Evolutionary conservation across 2,329 filamentous ascomycete genomes (phyloP), one percentile per base, ranked within the genome.

Genomic region (Metarhizium robertsii): DNA sequence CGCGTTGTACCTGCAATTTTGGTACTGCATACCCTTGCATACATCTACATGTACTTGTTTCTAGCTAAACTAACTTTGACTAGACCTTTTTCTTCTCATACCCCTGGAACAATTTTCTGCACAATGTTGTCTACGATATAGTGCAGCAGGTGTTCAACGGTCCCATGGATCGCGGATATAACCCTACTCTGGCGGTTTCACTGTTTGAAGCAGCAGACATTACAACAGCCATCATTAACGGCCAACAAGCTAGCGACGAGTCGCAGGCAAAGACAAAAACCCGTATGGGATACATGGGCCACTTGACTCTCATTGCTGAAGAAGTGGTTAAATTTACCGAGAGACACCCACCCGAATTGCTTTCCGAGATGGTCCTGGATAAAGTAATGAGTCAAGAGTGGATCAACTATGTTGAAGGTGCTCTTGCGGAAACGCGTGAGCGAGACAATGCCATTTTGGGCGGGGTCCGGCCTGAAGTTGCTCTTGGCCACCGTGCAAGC

Each of bases 101-200:
- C 66, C 92, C 94, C 1, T 99, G 94, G 94, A 99, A 99, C 72
- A 99, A 99, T 70, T 99, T 99, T 67, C 80, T 99, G 48, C 94
- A 99, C 73, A 99, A 99, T 66, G 94, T 99, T 47, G 94, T 99
- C 50, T 99, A 99, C 68, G 94, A 99, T 69, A 92, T 99, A 66
- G 90, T 99, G 47, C 94, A 99, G 70, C 94, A 99, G 75, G 94
- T 99, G 1, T 97, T 99, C 71, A 99, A 99, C 67, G 94, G 94
- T 8, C 91, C 91, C 0, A 96, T 99, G 88, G 92, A 97, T 63
- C 87, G 91, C 58, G 92, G 94, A 32, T 96, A 87, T 73, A 99
- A 99, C 71, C 86, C 90, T 11, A 86, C 84, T 50, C 76, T 99
- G 53, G 92, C 94, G 13, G 87, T 96, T 57, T 92, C 95, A 61